Conservation (phyloP, 2,329 filamentous ascomycete species). For the Aureobasidium subglaciale region DNA sequence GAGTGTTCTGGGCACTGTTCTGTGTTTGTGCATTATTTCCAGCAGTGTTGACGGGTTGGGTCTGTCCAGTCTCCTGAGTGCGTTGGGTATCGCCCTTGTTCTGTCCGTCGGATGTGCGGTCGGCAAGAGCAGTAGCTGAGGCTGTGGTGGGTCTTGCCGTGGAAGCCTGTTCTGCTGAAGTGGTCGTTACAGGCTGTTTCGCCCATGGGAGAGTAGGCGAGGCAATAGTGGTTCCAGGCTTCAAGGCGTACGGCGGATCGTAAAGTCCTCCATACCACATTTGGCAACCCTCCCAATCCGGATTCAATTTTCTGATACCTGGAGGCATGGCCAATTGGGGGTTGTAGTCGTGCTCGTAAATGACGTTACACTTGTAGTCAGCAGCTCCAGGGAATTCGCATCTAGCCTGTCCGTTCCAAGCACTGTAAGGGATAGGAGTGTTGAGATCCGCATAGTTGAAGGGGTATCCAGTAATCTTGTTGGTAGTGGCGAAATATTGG, state of each 20-base stretch:
- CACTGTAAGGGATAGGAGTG: conserved; percentile 24
- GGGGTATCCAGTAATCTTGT: conserved; percentile 24
- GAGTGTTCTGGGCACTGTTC: not conserved
- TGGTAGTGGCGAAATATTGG: conserved; percentile 20
- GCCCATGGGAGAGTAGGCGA: conserved; percentile 17
- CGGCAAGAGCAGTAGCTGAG: conserved; percentile 17
- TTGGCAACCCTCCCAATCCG: conserved; percentile 23
- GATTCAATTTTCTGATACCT: conserved; percentile 21
- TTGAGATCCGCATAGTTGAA: conserved; percentile 26
- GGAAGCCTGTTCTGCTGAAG: conserved; percentile 16
- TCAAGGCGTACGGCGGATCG: conserved; percentile 23
- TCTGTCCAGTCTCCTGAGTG: not conserved
- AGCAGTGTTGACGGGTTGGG: not conserved
- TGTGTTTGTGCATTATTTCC: not conserved
- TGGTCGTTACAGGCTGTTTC: not conserved
- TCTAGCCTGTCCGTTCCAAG: conserved; percentile 23
- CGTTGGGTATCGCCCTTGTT: not conserved
- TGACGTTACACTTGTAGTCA: conserved; percentile 19
- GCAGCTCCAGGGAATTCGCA: conserved; percentile 18
- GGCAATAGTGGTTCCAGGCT: conserved; percentile 17
- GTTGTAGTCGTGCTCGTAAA: conserved; percentile 22
- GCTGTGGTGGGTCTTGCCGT: conserved; percentile 16
- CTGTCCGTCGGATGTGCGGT: not conserved
- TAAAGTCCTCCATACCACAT: conserved; percentile 27
- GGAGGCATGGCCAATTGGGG: conserved; percentile 26